Base-by-base conservation (phyloP, 306 rosid species). In the Potentilla sterilis region DNA sequence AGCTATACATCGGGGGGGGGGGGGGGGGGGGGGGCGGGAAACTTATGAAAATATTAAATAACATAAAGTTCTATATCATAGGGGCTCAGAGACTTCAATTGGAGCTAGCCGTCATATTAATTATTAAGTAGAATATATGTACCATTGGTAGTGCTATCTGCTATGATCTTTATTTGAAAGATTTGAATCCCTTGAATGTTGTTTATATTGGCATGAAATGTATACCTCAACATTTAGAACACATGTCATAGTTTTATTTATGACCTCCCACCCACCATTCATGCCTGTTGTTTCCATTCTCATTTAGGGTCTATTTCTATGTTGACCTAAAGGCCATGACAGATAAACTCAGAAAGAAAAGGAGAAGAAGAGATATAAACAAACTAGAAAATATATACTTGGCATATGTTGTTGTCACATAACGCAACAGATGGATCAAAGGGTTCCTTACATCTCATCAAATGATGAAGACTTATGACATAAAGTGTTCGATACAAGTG, bases 231-330 rank as follows among this genome's bases (percentile, higher is more conserved):
- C 41, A 54, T 54, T 67, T 46, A 28, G 69, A 55, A 74, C 76
- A 73, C 65, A 69, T 35, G 80, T 82, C 84, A 74, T 70, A 76
- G 80, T 76, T 77, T 77, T 42, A 81, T 82, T 85, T 76, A 85
- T 79, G 69, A 52, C 77, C 69, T 41, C 68, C 57, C 80, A 81
- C 86, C 86, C 46, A 76, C 81, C 78, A 16, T 62, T 69, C 75
- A 73, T 76, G 28, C 72, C 76, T n/a, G 46, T 42, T 77, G 73
- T 64, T 82, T 62, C 70, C 78, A 37, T 69, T 76, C 49, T 66
- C 21, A 72, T 41, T 82, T 48, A 74, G 79, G 82, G 81, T 73
- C 82, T 67, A 67, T 65, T n/a, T n/a, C n/a, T n/a, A n/a, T n/a
- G 83, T 78, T 73, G 88, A 79, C 79, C 76, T 47, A 42, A 74